phyloP scores from a whole-genome alignment of 2,329 filamentous ascomycete genomes.

The Leptographium galeiforme region DNA sequence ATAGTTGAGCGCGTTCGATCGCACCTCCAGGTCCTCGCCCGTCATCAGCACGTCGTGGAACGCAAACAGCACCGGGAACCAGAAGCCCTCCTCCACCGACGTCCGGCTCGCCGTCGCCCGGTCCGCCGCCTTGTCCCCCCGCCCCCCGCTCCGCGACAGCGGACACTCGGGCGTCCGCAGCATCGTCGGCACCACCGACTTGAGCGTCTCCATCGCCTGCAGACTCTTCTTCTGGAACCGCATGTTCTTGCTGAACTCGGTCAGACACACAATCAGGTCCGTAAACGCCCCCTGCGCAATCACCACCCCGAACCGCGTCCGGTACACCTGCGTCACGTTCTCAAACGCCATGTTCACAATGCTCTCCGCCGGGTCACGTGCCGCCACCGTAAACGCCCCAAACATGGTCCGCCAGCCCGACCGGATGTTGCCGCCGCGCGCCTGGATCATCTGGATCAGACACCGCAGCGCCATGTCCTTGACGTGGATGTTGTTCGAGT shows the following conservation, averaged over 20 bases:
- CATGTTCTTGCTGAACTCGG: slow-evolving; percentile 97
- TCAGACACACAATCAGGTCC: slow-evolving; percentile 89
- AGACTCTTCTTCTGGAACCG: slow-evolving; percentile 98
- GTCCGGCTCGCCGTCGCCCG: slow-evolving; percentile 52
- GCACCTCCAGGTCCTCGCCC: slow-evolving; percentile 91
- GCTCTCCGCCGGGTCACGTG: slow-evolving; percentile 80
- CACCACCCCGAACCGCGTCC: slow-evolving; percentile 86
- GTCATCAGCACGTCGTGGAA: slow-evolving; percentile 99
- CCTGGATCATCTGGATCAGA: slow-evolving; percentile 98
- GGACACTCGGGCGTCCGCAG: slow-evolving; percentile 91
- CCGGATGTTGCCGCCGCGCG: slow-evolving; percentile 87
- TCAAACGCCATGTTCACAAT: slow-evolving; percentile 97
- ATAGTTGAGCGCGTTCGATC: slow-evolving; percentile 81
- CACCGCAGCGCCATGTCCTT: slow-evolving; percentile 97
- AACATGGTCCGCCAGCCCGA: slow-evolving; percentile 99
- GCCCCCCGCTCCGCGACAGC: slow-evolving; percentile 44
- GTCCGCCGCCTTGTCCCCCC: slow-evolving; percentile 23
- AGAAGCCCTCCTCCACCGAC: slow-evolving; percentile 91
- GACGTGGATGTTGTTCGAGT: slow-evolving; percentile 79
- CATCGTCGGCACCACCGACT: slow-evolving; percentile 89
- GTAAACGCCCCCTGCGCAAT: slow-evolving; percentile 95
- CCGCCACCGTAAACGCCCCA: slow-evolving; percentile 92
- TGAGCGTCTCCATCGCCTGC: slow-evolving; percentile 87
- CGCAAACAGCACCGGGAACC: slow-evolving; percentile 95
- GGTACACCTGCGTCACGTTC: slow-evolving; percentile 92